Percentiles rank a stretch among this genome's conserved stretches.
Conservation (phyloP, 2,329 filamentous ascomycete species). For the Penicillium sp. region DNA sequence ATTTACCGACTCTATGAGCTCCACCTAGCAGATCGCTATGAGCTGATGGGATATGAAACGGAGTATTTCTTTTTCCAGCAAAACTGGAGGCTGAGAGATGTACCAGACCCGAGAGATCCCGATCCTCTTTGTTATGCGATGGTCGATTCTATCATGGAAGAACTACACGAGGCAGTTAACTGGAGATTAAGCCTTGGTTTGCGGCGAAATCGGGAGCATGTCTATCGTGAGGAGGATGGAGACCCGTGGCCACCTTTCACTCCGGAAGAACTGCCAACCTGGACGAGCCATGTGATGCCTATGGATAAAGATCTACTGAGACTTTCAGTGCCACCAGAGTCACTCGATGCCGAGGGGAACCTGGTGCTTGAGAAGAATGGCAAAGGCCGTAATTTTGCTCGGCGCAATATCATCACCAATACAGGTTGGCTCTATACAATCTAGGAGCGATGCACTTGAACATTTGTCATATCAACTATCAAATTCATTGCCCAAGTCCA, state of each 20-base stretch:
- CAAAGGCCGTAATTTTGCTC: slow-evolving; percentile 18
- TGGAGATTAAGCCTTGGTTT: slow-evolving; percentile 28
- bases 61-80: slow-evolving; percentile 26
- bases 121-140: slow-evolving; percentile 32
- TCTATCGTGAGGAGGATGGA: slow-evolving; percentile 21
- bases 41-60: slow-evolving; percentile 21
- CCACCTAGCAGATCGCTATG: slow-evolving; percentile 18
- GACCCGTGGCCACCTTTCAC: slow-evolving; percentile 25
- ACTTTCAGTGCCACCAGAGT: slow-evolving; percentile 10
- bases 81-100: slow-evolving; percentile 20
- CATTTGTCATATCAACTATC: not conserved
- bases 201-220: slow-evolving; percentile 23
- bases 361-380: slow-evolving; percentile 24
- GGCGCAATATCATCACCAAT: slow-evolving; percentile 28
- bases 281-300: slow-evolving; percentile 19
- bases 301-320: slow-evolving; percentile 13
- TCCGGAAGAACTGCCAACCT: slow-evolving; percentile 17
- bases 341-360: slow-evolving; percentile 14
- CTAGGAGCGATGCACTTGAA: not conserved
- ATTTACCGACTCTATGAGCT: slow-evolving; percentile 32
- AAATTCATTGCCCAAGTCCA: not conserved
- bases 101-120: slow-evolving; percentile 25
- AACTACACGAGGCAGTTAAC: slow-evolving; percentile 24
- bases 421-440: slow-evolving; percentile 29
- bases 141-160: slow-evolving; percentile 26